Percentiles rank a stretch among this genome's conserved stretches.
phyloP scores from a whole-genome alignment of 2,329 filamentous ascomycete genomes.

The Phaeophleospora eucalypticola region DNA sequence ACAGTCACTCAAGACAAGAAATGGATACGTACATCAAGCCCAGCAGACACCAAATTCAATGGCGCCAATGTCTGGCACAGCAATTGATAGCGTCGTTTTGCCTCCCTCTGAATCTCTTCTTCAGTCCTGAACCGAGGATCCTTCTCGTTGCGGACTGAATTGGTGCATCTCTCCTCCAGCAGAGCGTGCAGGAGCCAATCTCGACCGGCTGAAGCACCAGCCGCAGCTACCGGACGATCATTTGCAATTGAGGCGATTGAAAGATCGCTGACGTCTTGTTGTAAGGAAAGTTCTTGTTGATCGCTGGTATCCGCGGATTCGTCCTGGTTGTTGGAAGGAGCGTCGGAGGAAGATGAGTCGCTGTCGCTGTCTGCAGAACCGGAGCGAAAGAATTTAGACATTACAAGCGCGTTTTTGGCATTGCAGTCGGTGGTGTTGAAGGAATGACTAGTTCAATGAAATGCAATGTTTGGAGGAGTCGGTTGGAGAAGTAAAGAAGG shows the following conservation, averaged over 20 bases:
- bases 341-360: constrained; percentile 13
- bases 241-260: constrained; percentile 9
- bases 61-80: constrained; percentile 36
- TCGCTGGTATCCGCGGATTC: constrained; percentile 11
- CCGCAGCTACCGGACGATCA: constrained; percentile 3
- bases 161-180: constrained; percentile 42
- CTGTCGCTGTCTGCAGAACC: constrained; percentile 12
- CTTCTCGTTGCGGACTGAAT: constrained; percentile 27
- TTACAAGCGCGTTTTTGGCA: constrained; percentile 1
- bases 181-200: constrained; percentile 44
- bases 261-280: constrained; percentile 3
- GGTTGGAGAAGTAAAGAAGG: too few species aligned
- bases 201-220: constrained; percentile 4
- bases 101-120: constrained; percentile 32
- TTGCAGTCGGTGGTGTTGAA: background rate
- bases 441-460: background rate
- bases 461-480: background rate
- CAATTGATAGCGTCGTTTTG: constrained; percentile 36
- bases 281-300: constrained; percentile 8
- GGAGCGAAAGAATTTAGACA: constrained; percentile 25
- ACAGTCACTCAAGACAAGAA: too few species aligned
- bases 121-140: constrained; percentile 31
- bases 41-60: constrained; percentile 34
- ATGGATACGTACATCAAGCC: constrained; percentile 31
- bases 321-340: constrained; percentile 9